Conservation (phyloP, 2,329 filamentous ascomycete genomes). For the Penicillium sp. region DNA sequence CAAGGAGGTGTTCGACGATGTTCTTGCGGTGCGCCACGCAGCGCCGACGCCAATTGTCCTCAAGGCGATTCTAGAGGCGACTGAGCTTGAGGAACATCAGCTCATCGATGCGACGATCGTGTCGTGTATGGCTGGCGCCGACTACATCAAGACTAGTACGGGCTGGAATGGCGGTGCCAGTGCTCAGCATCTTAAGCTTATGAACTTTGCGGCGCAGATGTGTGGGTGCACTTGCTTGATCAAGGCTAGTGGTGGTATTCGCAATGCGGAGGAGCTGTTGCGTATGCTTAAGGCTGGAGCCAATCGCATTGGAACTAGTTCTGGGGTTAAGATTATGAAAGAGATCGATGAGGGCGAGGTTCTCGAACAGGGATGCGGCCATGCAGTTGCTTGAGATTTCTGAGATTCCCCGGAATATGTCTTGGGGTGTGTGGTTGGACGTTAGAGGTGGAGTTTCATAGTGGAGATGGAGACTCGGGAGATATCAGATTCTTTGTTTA, state of each 20-base stretch:
- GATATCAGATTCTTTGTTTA: not conserved
- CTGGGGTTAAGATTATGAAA: constrained; percentile 49
- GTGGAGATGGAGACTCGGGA: not conserved
- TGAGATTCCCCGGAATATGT: not conserved
- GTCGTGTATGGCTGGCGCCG: constrained; percentile 45
- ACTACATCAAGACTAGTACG: constrained; percentile 55
- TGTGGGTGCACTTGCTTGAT: constrained; percentile 42
- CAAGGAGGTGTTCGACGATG: constrained; percentile 45
- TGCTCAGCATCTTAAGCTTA: constrained; percentile 46
- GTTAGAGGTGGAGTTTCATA: not conserved
- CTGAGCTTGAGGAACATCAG: constrained; percentile 41
- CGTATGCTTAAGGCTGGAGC: constrained; percentile 52
- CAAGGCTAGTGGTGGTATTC: constrained; percentile 52
- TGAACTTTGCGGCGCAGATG: constrained; percentile 43
- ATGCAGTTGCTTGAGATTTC: constrained; percentile 8
- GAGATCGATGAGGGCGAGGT: constrained; percentile 25
- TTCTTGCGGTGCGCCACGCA: constrained; percentile 44
- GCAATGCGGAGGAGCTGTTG: constrained; percentile 43
- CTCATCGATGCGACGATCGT: constrained; percentile 49
- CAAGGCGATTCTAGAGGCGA: constrained; percentile 55
- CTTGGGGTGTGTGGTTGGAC: not conserved
- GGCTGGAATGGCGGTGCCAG: constrained; percentile 52
- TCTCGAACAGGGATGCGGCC: constrained; percentile 16
- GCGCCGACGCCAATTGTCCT: constrained; percentile 37
- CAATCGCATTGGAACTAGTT: constrained; percentile 49